These are phyloP conservation scores for Fusarium pseudograminearum DNA, from an alignment of 2,329 filamentous ascomycete genomes.

Conservation along the genomic window DNA sequence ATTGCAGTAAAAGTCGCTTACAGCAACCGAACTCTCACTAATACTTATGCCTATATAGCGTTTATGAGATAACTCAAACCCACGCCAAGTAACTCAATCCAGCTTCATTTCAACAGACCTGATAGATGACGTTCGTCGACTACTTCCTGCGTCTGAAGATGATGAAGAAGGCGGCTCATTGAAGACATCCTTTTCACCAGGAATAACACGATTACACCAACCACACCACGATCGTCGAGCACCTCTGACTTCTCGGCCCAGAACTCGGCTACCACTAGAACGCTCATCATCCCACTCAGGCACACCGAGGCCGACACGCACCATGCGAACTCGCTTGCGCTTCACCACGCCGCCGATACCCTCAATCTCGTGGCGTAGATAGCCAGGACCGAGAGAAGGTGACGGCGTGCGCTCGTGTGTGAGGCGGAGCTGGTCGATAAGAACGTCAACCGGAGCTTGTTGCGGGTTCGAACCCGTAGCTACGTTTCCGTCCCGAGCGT, in stretches of 20 bases:
- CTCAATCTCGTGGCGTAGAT: slow-evolving; percentile 88
- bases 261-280: slow-evolving; percentile 68
- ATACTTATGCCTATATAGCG: not conserved
- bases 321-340: slow-evolving; percentile 85
- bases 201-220: slow-evolving; percentile 86
- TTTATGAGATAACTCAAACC: not conserved
- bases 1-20: not conserved
- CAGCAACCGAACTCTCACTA: not conserved
- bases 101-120: slow-evolving; percentile 32
- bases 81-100: slow-evolving; percentile 5
- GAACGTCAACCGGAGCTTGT: slow-evolving; percentile 42
- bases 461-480: slow-evolving; percentile 29
- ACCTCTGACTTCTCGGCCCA: slow-evolving; percentile 78
- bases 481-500: slow-evolving; percentile 64
- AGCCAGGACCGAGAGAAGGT: slow-evolving; percentile 74
- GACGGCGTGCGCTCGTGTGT: slow-evolving; percentile 58
- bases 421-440: slow-evolving; percentile 50
- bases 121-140: slow-evolving; percentile 42
- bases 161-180: slow-evolving; percentile 46
- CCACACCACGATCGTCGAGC: slow-evolving; percentile 85
- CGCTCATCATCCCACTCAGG: slow-evolving; percentile 87
- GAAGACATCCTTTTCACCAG: slow-evolving; percentile 61
- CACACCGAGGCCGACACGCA: slow-evolving; percentile 85
- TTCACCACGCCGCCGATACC: slow-evolving; percentile 91
- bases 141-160: slow-evolving; percentile 41